These are phyloP conservation scores for Cinnamomum chago DNA, from an alignment of 164 flowering plant species.

Conservation along the genomic window DNA sequence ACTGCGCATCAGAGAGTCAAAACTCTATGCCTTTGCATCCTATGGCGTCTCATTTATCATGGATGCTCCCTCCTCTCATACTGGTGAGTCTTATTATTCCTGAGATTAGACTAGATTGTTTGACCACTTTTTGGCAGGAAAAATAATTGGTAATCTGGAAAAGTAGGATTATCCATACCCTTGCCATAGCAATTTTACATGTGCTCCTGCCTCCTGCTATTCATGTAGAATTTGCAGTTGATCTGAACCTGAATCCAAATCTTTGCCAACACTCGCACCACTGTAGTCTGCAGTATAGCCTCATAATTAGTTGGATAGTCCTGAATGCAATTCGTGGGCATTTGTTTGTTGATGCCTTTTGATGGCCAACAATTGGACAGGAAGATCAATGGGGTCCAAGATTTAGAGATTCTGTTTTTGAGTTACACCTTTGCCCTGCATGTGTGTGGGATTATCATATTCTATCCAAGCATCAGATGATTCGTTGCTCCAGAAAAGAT, in stretches of 20 bases:
- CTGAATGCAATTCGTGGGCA: not conserved
- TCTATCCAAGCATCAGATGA: too few relatives aligned
- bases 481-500: too few relatives aligned
- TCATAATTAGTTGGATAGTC: too few relatives aligned
- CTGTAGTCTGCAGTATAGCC: too few relatives aligned
- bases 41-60: conserved; percentile 78
- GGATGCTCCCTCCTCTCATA: conserved; percentile 97
- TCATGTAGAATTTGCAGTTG: not conserved
- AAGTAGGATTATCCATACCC: not conserved
- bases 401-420: too few relatives aligned
- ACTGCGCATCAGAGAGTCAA: conserved; percentile 22
- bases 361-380: not conserved
- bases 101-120: not conserved
- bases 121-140: not conserved
- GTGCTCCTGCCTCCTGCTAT: not conserved
- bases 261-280: too few relatives aligned
- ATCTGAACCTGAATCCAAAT: not conserved
- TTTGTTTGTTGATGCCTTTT: not conserved
- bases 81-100: conserved; percentile 44
- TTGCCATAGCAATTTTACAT: not conserved
- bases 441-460: too few relatives aligned
- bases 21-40: conserved; percentile 47
- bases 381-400: not conserved
- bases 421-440: too few relatives aligned
- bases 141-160: not conserved